These are phyloP conservation scores for Phascolomyces articulosus DNA, from an alignment of 371 early-diverging fungal genomes.

Conservation along the genomic window DNA sequence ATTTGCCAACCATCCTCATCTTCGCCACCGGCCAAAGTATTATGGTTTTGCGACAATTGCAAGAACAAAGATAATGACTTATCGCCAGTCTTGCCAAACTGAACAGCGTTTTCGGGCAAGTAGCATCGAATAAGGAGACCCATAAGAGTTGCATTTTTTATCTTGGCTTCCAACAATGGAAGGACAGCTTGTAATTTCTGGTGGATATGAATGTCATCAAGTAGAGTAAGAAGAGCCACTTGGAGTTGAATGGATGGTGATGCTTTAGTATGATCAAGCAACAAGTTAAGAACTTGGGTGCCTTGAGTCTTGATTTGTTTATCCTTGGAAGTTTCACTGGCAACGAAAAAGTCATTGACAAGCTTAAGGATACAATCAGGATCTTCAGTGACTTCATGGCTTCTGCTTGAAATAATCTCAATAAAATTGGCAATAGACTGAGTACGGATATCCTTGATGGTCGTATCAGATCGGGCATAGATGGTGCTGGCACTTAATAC, in stretches of 20 bases:
- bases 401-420: slow-evolving; percentile 41
- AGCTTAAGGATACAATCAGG: slow-evolving; percentile 23
- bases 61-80: slow-evolving; percentile 54
- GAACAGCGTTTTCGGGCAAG: slow-evolving; percentile 54
- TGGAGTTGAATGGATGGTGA: slow-evolving; percentile 48
- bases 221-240: slow-evolving; percentile 53
- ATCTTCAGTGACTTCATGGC: slow-evolving; percentile 45
- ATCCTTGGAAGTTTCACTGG: slow-evolving; percentile 22
- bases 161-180: slow-evolving; percentile 60
- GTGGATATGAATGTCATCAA: slow-evolving; percentile 60
- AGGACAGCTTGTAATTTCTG: slow-evolving; percentile 66
- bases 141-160: slow-evolving; percentile 42
- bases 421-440: slow-evolving; percentile 60
- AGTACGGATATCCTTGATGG: slow-evolving; percentile 54
- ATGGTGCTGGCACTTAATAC: slow-evolving; percentile 52
- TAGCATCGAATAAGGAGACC: slow-evolving; percentile 65
- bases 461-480: slow-evolving; percentile 27
- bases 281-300: slow-evolving; percentile 55
- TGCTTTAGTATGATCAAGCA: slow-evolving; percentile 71
- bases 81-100: slow-evolving; percentile 52
- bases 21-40: slow-evolving; percentile 39
- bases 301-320: slow-evolving; percentile 35
- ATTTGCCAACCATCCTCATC: slow-evolving; percentile 59
- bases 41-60: slow-evolving; percentile 46
- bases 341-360: slow-evolving; percentile 31